These are phyloP conservation scores for Coelastrella sp. DNA, from an alignment of 139 green algal genomes.

Conservation along the genomic window DNA sequence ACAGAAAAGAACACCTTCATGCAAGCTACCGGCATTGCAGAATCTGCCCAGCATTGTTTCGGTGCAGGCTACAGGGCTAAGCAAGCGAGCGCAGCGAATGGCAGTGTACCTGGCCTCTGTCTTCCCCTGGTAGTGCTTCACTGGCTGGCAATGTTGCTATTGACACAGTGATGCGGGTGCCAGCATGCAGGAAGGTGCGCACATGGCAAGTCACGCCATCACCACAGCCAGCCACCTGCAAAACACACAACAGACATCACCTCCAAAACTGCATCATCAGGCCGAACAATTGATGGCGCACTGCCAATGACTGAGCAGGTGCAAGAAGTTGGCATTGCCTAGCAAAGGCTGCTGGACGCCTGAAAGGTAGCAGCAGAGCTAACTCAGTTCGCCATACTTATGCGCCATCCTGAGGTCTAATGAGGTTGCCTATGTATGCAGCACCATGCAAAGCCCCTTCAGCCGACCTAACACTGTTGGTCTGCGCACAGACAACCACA, in stretches of 20 bases:
- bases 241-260: slow-evolving; percentile 41
- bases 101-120: slow-evolving; percentile 70
- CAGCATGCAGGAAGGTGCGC: slow-evolving; percentile 77
- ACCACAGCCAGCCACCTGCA: slow-evolving; percentile 57
- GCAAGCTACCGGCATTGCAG: too few relatives aligned
- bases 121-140: slow-evolving; percentile 72
- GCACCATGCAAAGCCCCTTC: too few relatives aligned
- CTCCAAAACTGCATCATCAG: slow-evolving; percentile 32
- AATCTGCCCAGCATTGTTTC: too few relatives aligned
- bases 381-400: background rate
- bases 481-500: too few relatives aligned
- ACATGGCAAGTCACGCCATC: slow-evolving; percentile 76
- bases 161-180: slow-evolving; percentile 70
- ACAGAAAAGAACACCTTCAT: too few relatives aligned
- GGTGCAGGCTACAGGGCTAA: background rate
- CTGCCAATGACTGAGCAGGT: background rate
- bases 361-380: background rate
- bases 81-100: slow-evolving; percentile 35
- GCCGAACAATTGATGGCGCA: slow-evolving; percentile 44
- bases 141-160: slow-evolving; percentile 49
- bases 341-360: background rate
- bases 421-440: too few relatives aligned
- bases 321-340: background rate
- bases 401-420: too few relatives aligned
- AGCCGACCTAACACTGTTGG: too few relatives aligned